Conservation (phyloP, 2,329 filamentous ascomycete species). For the Davidsoniella neocaledoniae region DNA sequence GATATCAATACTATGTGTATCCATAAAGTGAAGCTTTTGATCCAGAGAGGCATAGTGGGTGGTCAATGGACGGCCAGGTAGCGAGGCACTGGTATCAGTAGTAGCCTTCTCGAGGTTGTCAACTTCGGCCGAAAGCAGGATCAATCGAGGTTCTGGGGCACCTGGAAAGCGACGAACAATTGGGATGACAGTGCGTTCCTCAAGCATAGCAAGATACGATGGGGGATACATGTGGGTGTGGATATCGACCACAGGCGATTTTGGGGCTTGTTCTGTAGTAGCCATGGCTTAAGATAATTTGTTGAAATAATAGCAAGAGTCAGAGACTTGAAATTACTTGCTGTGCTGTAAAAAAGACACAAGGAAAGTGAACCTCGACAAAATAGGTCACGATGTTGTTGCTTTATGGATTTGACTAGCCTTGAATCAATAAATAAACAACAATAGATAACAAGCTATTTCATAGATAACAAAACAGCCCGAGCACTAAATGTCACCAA, state of each 20-base stretch:
- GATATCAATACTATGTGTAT: constrained; percentile 61
- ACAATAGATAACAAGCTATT: no score
- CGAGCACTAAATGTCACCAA: no score
- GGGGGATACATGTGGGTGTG: constrained; percentile 57
- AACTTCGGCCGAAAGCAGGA: constrained; percentile 40
- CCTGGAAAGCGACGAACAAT: constrained; percentile 51
- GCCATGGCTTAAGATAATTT: constrained; percentile 18
- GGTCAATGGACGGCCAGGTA: constrained; percentile 67
- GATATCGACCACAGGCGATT: constrained; percentile 40
- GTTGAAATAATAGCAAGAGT: background rate
- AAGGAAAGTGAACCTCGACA: no score
- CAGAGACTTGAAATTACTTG: background rate
- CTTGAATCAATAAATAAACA: no score
- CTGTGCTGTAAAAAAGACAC: background rate
- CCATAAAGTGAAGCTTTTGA: constrained; percentile 78
- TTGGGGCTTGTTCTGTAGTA: constrained; percentile 14
- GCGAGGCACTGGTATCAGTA: constrained; percentile 22
- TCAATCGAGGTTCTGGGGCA: constrained; percentile 41
- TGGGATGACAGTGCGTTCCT: constrained; percentile 45
- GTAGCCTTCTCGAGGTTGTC: constrained; percentile 30
- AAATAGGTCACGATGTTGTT: no score
- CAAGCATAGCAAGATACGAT: constrained; percentile 43
- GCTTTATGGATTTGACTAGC: no score
- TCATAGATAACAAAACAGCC: no score
- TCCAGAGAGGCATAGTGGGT: constrained; percentile 65